phyloP scores from a whole-genome alignment of 2,329 filamentous ascomycete genomes.

The Diaporthe longicolla region DNA sequence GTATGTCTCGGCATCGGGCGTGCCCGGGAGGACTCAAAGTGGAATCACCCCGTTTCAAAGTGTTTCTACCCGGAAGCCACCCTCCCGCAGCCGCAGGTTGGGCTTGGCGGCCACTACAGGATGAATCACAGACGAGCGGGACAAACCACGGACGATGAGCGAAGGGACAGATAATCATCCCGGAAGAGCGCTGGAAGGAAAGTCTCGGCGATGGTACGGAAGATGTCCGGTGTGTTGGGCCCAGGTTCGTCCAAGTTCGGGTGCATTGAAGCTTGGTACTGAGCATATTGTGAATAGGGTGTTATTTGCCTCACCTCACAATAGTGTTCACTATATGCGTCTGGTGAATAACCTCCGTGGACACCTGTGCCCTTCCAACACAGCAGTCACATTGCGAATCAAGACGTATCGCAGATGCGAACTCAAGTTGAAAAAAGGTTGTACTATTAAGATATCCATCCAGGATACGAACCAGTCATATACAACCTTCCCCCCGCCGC shows the following conservation, averaged over 20 bases:
- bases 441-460: conserved; percentile 51
- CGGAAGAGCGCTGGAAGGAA: not conserved
- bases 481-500: conserved; percentile 50
- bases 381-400: not conserved
- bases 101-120: conserved; percentile 14
- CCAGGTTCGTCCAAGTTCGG: not conserved
- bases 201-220: not conserved
- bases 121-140: conserved; percentile 16
- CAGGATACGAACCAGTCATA: conserved; percentile 69
- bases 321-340: too few relatives aligned
- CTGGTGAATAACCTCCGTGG: too few relatives aligned
- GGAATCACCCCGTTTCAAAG: conserved; percentile 20
- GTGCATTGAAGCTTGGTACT: not conserved
- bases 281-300: not conserved
- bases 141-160: not conserved
- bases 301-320: too few relatives aligned
- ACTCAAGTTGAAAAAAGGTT: conserved; percentile 37
- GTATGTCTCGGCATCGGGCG: conserved; percentile 23
- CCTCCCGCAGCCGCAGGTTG: conserved; percentile 20
- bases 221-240: not conserved
- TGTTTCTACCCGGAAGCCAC: conserved; percentile 25
- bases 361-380: too few relatives aligned
- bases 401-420: not conserved
- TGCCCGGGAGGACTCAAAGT: conserved; percentile 4
- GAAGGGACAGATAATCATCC: not conserved